Evolutionary conservation across 2,329 filamentous ascomycete genomes (phyloP).

Genomic region (Rhynchosporium secalis): DNA sequence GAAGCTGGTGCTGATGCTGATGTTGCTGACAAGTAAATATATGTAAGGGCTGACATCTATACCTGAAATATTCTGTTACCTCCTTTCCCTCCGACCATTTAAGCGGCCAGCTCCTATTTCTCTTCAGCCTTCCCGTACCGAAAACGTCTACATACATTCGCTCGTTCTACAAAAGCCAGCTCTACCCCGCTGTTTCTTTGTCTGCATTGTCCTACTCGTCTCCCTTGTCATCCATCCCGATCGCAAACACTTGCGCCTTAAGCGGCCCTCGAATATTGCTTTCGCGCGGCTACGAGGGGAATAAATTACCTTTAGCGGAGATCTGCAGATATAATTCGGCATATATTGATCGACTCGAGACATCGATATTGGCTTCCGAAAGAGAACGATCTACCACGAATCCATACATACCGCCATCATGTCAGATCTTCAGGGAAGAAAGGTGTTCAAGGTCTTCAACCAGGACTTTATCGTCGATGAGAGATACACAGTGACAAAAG

Average conservation of each 20-base stretch:
- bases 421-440: conserved; percentile 58
- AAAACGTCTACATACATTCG: conserved; percentile 8
- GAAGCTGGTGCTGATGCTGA: background rate
- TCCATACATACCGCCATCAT: conserved; percentile 31
- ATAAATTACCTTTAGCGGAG: conserved; percentile 6
- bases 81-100: conserved; percentile 15
- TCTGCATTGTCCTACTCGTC: conserved; percentile 8
- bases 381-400: background rate
- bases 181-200: background rate
- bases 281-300: conserved; percentile 20
- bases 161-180: conserved; percentile 18
- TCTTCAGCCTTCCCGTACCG: conserved; percentile 18
- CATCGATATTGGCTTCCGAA: background rate
- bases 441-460: conserved; percentile 99
- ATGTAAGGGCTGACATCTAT: conserved; percentile 23
- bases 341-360: conserved; percentile 12
- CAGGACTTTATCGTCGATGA: conserved; percentile 99
- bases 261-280: conserved; percentile 6
- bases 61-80: background rate
- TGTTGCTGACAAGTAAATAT: conserved; percentile 17
- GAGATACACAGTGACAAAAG: conserved; percentile 97
- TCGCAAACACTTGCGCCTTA: background rate
- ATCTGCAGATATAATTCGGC: conserved; percentile 13
- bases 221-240: background rate
- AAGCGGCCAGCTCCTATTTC: conserved; percentile 20